A percentile compares a stretch with the other conserved stretches of the same genome.
These are phyloP conservation scores for Spergularia azorica DNA, from an alignment of 179 eudicot genomes.

Conservation along the genomic window DNA sequence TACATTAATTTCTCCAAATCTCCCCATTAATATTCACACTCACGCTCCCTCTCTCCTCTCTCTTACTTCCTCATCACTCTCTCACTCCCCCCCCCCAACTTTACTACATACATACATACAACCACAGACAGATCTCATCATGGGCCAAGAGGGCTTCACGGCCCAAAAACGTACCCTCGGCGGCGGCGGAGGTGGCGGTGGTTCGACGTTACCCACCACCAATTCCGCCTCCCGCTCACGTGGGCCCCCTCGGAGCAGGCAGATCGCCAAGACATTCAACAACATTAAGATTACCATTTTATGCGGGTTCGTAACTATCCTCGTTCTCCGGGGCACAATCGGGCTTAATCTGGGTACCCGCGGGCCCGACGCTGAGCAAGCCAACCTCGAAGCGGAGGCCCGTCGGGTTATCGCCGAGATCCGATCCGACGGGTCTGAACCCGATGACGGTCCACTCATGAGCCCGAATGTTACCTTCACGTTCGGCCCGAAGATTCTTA, in stretches of 20 bases:
- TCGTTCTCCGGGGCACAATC: constrained; percentile 62
- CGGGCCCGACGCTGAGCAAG: constrained; percentile 40
- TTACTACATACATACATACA: constrained; percentile 4
- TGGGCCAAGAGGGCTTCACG: constrained; percentile 34
- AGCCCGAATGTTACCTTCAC: constrained; percentile 40
- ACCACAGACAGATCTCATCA: background rate
- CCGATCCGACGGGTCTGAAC: constrained; percentile 48
- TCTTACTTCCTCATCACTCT: background rate
- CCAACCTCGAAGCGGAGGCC: constrained; percentile 46
- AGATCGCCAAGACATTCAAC: constrained; percentile 47
- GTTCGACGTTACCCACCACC: constrained; percentile 24
- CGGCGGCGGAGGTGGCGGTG: background rate
- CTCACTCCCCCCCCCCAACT: background rate
- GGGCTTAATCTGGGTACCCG: constrained; percentile 44
- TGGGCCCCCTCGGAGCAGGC: constrained; percentile 31
- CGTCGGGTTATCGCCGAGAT: constrained; percentile 57
- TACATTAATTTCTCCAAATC: no score
- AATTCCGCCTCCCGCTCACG: constrained; percentile 13
- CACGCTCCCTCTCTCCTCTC: background rate
- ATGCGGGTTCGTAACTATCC: constrained; percentile 56
- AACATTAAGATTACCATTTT: constrained; percentile 59
- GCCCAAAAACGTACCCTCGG: constrained; percentile 30
- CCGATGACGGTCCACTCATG: constrained; percentile 31
- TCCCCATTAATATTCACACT: background rate
- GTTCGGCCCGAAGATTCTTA: constrained; percentile 43